These are phyloP conservation scores for Thamnidium elegans DNA, from an alignment of 192 early-diverging fungal genomes.

Conservation along the genomic window DNA sequence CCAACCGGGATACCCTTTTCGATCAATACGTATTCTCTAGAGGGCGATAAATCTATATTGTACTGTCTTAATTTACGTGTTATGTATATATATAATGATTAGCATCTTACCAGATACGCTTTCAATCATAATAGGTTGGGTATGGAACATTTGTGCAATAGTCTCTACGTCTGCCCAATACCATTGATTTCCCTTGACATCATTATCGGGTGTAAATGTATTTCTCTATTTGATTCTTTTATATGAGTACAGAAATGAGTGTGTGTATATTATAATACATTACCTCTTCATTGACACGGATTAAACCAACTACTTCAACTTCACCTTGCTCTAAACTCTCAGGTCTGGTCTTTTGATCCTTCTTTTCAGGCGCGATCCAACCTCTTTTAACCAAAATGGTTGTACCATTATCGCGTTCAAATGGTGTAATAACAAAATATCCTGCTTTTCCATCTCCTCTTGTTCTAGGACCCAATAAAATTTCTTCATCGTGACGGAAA, in stretches of 20 bases:
- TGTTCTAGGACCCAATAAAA: slow-evolving; percentile 79
- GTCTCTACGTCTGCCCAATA: slow-evolving; percentile 72
- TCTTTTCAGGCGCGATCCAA: slow-evolving; percentile 77
- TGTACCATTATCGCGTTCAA: slow-evolving; percentile 67
- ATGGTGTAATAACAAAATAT: slow-evolving; percentile 72
- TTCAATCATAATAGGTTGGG: slow-evolving; percentile 77
- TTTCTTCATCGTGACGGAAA: slow-evolving; percentile 72
- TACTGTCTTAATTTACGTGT: not conserved
- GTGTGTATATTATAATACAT: not conserved
- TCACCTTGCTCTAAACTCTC: slow-evolving; percentile 46
- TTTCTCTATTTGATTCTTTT: slow-evolving; percentile 42
- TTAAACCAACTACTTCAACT: slow-evolving; percentile 64
- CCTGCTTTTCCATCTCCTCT: slow-evolving; percentile 65
- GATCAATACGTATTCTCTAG: slow-evolving; percentile 46
- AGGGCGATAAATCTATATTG: slow-evolving; percentile 38
- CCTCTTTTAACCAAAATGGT: slow-evolving; percentile 84
- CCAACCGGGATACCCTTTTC: slow-evolving; percentile 70
- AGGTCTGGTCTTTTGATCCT: slow-evolving; percentile 50
- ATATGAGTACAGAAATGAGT: not conserved
- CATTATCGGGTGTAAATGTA: slow-evolving; percentile 57
- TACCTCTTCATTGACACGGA: slow-evolving; percentile 60
- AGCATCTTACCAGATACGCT: slow-evolving; percentile 50
- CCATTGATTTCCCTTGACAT: slow-evolving; percentile 75
- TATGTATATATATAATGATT: slow-evolving; percentile 11
- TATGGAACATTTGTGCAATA: slow-evolving; percentile 65